These are phyloP conservation scores for Aureococcus anophagefferens DNA, from an alignment of 108 stramenopile genomes.

Conservation along the genomic window DNA sequence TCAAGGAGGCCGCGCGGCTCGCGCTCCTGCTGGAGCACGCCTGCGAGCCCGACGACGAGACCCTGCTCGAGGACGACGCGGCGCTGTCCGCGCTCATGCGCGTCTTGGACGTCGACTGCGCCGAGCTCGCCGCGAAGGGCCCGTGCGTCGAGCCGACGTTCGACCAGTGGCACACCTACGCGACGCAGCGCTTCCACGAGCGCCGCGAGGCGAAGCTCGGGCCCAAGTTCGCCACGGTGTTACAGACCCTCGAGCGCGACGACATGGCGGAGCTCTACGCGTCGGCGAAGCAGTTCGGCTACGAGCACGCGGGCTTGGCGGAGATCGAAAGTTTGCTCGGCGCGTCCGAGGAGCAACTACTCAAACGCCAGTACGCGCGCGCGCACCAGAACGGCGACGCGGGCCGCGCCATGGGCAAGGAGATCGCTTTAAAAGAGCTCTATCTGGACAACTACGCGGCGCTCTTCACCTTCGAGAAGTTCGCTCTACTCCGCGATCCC, in stretches of 20 bases:
- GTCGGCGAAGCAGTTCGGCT: slow-evolving; percentile 16
- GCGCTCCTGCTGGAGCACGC: not conserved
- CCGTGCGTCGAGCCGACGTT: not conserved
- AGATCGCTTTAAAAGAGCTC: slow-evolving; percentile 45
- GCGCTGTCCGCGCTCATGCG: too few relatives aligned
- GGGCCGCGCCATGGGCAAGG: slow-evolving; percentile 36
- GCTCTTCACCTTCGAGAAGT: slow-evolving; percentile 29
- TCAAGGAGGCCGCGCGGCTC: not conserved
- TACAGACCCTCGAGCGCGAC: slow-evolving; percentile 24
- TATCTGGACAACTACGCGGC: slow-evolving; percentile 32
- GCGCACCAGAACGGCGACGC: slow-evolving; percentile 39
- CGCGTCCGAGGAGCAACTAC: slow-evolving; percentile 37
- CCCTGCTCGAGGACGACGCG: too few relatives aligned
- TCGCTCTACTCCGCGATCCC: slow-evolving; percentile 23
- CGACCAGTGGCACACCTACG: slow-evolving; percentile 17
- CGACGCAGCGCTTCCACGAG: slow-evolving; percentile 10
- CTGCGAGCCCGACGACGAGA: too few relatives aligned
- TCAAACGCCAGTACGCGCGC: slow-evolving; percentile 37
- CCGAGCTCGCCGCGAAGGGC: not conserved
- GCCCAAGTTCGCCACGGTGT: slow-evolving; percentile 10
- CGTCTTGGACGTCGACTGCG: too few relatives aligned
- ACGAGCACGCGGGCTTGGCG: slow-evolving; percentile 10
- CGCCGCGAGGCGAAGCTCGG: slow-evolving; percentile 6
- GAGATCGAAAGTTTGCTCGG: slow-evolving; percentile 34
- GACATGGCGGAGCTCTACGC: slow-evolving; percentile 22